Percentiles rank a stretch among this genome's conserved stretches.
Evolutionary conservation across 176 grass and related monocot genomes (phyloP).

Genomic region (Cenchrus americanus): DNA sequence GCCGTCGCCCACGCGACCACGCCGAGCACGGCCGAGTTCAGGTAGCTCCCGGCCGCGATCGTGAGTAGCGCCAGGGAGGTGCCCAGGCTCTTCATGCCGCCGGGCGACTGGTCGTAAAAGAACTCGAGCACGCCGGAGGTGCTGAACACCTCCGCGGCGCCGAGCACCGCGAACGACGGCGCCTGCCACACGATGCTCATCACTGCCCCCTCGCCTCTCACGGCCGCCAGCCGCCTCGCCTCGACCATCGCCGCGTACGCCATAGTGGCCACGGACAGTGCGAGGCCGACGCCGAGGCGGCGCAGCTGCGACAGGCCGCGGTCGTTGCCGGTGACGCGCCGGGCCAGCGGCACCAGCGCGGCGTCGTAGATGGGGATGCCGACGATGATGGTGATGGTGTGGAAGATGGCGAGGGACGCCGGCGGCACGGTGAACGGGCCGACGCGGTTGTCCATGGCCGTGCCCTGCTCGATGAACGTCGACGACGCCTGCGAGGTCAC

Average conservation of each 20-base stretch:
- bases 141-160: slow-evolving; percentile 31
- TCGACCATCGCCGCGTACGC: slow-evolving; percentile 47
- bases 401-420: slow-evolving; percentile 44
- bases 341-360: slow-evolving; percentile 38
- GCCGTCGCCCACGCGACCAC: background rate
- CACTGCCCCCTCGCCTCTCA: background rate
- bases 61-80: slow-evolving; percentile 4
- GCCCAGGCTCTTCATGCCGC: slow-evolving; percentile 50
- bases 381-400: slow-evolving; percentile 34
- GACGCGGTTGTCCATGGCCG: slow-evolving; percentile 40
- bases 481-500: slow-evolving; percentile 30
- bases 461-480: slow-evolving; percentile 46
- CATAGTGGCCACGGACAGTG: slow-evolving; percentile 40
- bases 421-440: slow-evolving; percentile 43
- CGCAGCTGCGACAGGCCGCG: slow-evolving; percentile 41
- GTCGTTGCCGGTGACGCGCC: slow-evolving; percentile 37
- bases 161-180: slow-evolving; percentile 28
- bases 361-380: slow-evolving; percentile 48
- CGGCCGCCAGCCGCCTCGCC: background rate
- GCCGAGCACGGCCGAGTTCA: slow-evolving; percentile 34
- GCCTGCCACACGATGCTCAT: slow-evolving; percentile 55
- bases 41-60: slow-evolving; percentile 27
- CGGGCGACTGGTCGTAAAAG: slow-evolving; percentile 52
- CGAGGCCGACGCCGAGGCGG: slow-evolving; percentile 51
- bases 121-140: slow-evolving; percentile 38